Base-by-base conservation (phyloP, 495 filamentous ascomycete species). In the Aspergillus mulundensis region DNA sequence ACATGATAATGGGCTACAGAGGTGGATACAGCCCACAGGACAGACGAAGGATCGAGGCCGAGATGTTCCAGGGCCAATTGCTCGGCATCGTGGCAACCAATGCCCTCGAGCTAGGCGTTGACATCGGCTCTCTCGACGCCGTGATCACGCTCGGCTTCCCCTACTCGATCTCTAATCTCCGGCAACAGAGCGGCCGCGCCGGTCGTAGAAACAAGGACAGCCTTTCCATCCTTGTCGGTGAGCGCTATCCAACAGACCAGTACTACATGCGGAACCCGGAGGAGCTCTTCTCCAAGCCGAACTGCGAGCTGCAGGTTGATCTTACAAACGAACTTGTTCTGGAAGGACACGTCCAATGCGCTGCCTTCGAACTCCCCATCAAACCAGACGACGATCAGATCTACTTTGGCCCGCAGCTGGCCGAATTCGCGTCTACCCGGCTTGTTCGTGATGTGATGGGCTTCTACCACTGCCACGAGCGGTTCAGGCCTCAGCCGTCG, bases 11-110 rank as follows among this genome's bases (percentile, higher is more conserved):
- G 91, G 90, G 91, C 0, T 99, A 99, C 67, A 81, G 94, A 56
- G 95, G 94, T 15, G 94, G 94, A 1, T 99, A 99, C 66, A 96
- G 91, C 11, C 86, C 94, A 12, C 93, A 97, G 73, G 94, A 99
- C 66, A 81, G 94, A 38, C 82, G 95, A 20, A 76, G 78, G 45
- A 97, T 99, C 45, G 94, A 99, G 70, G 85, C 79, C 32, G 94
- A 97, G 64, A 97, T 99, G 94, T 97, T 97, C 60, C 90, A 95
- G 46, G 94, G 94, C 0, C 90, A 91, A 62, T 75, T 99, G 6
- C 78, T 97, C 65, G 95, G 94, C 5, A 94, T 99, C 53, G 81
- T 99, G 8, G 94, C 92, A 7, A 99, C 94, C 1, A 96, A 84
- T 53, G 94, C 94, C 7, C 76, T 99, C 7, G 94, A 97, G 67